Evolutionary conservation across 257 asterid genomes (phyloP), one percentile per base, ranked within the genome.

Genomic region (Phtheirospermum japonicum): DNA sequence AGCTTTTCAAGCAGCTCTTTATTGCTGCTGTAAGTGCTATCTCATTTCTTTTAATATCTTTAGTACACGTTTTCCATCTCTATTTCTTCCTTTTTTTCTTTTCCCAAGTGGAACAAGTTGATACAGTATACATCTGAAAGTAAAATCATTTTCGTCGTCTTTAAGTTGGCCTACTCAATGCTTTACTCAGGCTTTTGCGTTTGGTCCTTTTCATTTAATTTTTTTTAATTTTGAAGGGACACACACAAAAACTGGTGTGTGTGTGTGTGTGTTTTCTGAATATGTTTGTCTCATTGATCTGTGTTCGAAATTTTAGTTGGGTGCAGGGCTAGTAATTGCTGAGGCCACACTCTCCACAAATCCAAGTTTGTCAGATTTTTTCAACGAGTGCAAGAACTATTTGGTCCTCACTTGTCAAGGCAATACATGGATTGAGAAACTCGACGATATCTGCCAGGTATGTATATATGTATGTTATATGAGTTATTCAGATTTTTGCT

Each of bases 391-490:
- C 88, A 85, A 80, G 86, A 84, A 73, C 75, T 93, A 80, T 57
- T 67, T 87, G 20, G 64, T 89, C 53, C 52, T 68, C 57, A 82
- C 95, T 59, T 82, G 90, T 75, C 88, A 89, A 66, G 67, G 85
- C 65, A 64, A 73, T 72, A 48, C 31, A 37, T 87, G 91, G 97
- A 76, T 75, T 9, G 96, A 89, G 70, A 93, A 78, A 80, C 76
- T 89, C 53, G 96, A 93, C 56, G 97, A 87, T 49, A 77, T 93
- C 71, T 85, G 95, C 80, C 97, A 89, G 96, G 99, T 89, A 71
- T 49, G 77, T 56, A n/a, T 17, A 2, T 43, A 23, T 23, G 3
- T 45, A n/a, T n/a, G n/a, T n/a, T n/a, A n/a, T 66, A 32, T 72
- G 57, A 50, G 32, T 13, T 18, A 12, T 18, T 70, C 32, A 74